Percentiles rank a stretch among this genome's conserved stretches.
Evolutionary conservation across 73 alveolate genomes (phyloP).

Genomic region (Paramecium sexaurelia): DNA sequence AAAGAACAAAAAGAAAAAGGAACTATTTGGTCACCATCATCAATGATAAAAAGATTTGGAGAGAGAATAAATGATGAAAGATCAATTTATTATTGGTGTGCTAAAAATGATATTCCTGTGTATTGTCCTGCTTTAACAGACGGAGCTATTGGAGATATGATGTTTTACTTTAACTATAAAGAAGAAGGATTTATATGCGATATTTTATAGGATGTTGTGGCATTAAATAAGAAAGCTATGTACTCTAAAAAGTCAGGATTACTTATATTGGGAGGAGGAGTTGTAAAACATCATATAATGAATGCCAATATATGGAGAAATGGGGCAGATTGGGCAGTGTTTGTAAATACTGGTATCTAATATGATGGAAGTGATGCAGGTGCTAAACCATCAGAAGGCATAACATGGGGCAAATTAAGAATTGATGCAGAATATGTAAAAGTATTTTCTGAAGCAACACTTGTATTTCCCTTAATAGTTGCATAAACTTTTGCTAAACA

Average conservation of each 20-base stretch:
- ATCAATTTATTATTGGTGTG: slow-evolving; percentile 95
- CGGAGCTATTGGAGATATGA: slow-evolving; percentile 99
- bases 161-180: slow-evolving; percentile 92
- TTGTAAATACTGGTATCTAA: slow-evolving; percentile 92
- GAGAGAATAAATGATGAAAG: slow-evolving; percentile 90
- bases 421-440: slow-evolving; percentile 88
- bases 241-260: slow-evolving; percentile 96
- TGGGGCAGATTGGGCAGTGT: slow-evolving; percentile 99
- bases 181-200: slow-evolving; percentile 96
- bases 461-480: slow-evolving; percentile 93
- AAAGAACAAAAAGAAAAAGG: slow-evolving; percentile 89
- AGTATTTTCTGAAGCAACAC: slow-evolving; percentile 92
- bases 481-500: slow-evolving; percentile 95
- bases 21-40: slow-evolving; percentile 93
- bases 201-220: slow-evolving; percentile 90
- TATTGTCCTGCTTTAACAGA: slow-evolving; percentile 99
- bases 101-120: slow-evolving; percentile 96
- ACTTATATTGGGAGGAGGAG: slow-evolving; percentile 97
- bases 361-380: slow-evolving; percentile 99
- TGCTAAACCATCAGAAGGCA: slow-evolving; percentile 99
- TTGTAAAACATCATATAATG: slow-evolving; percentile 93
- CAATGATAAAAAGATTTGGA: slow-evolving; percentile 94
- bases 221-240: slow-evolving; percentile 88
- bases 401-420: slow-evolving; percentile 96
- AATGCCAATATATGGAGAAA: slow-evolving; percentile 90